Base-by-base conservation (phyloP, 2,329 filamentous ascomycete genomes). In the Fusarium sp. region DNA sequence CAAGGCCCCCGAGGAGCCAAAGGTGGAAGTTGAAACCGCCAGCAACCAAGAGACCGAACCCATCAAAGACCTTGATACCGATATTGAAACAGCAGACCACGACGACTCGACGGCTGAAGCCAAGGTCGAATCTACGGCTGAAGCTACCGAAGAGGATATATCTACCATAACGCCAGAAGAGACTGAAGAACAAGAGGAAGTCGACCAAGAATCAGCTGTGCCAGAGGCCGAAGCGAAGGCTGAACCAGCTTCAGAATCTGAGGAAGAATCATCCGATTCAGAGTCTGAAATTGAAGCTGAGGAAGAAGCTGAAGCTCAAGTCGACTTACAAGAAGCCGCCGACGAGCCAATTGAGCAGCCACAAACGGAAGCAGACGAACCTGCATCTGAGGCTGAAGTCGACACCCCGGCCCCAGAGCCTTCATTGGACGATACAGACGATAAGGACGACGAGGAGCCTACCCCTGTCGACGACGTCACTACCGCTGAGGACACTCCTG, bases 1-100 rank as follows among this genome's bases (percentile, higher is more conserved):
- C 26, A 65, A 70, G 41, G 62, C 67, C 55, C 59, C 44, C 47
- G 57, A 72, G 69, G 62, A 73, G 51, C 66, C 65, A 36, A 64
- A 69, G 59, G 57, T 42, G 51, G 63, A 70, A 52, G 55, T 54
- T 15, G 52, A 57, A 36, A 54, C 44, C 44, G 51, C 67, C 20
- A 42, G 62, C 41, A 66, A 67, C 42, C 47, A 63, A 51, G 66
- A 70, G 26, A 69, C 63, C 45, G 67, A 73, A 12, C 8, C 44
- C n/a, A 1, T 23, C 28, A 67, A 65, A 31, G 46, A 70, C 16
- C 50, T 41, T 51, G 44, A 62, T 37, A 58, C 37, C 38, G 52
- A 67, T 13, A 47, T 42, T 45, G 62, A 65, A 42, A 61, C 49
- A 52, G 40, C 62, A 36, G 42, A 54, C 20, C 45, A 67, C 31